Percentiles rank a stretch among this genome's conserved stretches.
Conservation (phyloP, 2,329 filamentous ascomycete genomes). For the Metarhizium guizhouense region DNA sequence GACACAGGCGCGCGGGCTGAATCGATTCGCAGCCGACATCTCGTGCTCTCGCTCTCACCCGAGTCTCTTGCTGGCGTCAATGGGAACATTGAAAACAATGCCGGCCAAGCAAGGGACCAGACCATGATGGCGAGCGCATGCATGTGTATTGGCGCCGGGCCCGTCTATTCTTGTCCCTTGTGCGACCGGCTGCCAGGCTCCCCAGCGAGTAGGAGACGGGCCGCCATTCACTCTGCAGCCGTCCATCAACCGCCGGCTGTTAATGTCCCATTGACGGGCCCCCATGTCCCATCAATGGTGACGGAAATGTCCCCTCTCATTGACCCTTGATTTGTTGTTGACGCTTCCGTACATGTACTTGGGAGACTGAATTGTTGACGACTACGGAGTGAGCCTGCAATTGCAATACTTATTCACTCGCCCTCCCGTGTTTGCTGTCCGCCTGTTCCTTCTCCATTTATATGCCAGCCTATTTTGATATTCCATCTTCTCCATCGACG, state of each 20-base stretch:
- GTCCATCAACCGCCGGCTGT: background rate
- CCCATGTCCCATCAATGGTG: too few relatives aligned
- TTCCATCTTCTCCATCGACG: too few relatives aligned
- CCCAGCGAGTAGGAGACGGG: background rate
- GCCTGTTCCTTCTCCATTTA: background rate
- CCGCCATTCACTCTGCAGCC: background rate
- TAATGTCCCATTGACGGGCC: background rate
- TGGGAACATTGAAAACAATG: background rate
- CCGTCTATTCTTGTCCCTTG: background rate
- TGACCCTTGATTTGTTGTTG: too few relatives aligned
- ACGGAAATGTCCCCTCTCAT: too few relatives aligned
- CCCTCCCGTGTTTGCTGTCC: background rate
- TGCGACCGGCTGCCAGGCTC: background rate
- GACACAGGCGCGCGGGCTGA: background rate
- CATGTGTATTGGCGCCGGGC: background rate
- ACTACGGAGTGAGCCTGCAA: too few relatives aligned
- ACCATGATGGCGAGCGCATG: too few relatives aligned
- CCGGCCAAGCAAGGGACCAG: background rate
- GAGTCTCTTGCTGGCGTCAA: too few relatives aligned
- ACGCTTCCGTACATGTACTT: too few relatives aligned
- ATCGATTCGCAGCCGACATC: conserved; percentile 1
- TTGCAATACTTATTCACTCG: background rate
- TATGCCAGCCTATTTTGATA: background rate
- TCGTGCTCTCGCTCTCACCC: background rate
- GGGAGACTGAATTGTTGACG: too few relatives aligned